Evolutionary conservation across 2,329 filamentous ascomycete species (phyloP), one percentile per base, ranked within the genome.

Genomic region (Sporothrix brasiliensis): DNA sequence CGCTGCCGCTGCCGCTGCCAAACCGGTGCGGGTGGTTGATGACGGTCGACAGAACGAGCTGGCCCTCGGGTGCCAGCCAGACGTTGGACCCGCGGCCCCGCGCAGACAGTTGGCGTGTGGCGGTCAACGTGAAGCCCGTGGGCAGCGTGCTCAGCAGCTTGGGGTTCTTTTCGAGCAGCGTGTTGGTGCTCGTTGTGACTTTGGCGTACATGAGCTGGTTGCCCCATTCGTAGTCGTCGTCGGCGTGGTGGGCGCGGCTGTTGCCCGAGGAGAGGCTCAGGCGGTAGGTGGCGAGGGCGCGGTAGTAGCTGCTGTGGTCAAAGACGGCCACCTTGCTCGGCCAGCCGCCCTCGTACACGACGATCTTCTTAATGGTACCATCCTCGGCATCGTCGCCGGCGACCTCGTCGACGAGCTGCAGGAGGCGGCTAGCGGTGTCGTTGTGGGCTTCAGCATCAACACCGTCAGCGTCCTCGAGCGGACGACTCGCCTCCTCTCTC

Each of bases 151-250:
- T 86, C 49, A 97, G 87, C 30, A 97, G 83, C 41, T 88, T 88
- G 0, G 89, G 87, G 77, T 99, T 99, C 76, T 95, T 97, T 76
- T 98, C 95, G 7, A 97, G 85, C 5, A 98, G 83, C 0, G 94
- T 97, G 80, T 94, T 97, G 39, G 95, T 99, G 78, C 93, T 97
- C 2, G 94, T 97, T 19, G 97, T 85, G 7, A 97, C 93, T 78
- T 97, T 93, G 68, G 91, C 94, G 77, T 98, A 98, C 73, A 98
- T 83, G 3, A 99, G 80, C 67, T 87, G 82, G 67, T 89, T 87
- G 4, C 95, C 95, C 83, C 96, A 98, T 30, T 87, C 81, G 3
- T 63, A 68, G 49, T 72, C 73, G 14, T 50, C 52, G 56, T 47
- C 67, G 41, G 24, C 47, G 39, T 54, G 50, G 50, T 44, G 21